These are phyloP conservation scores for Ophiostoma sp. DNA, from an alignment of 2,329 filamentous ascomycete genomes.

Conservation along the genomic window DNA sequence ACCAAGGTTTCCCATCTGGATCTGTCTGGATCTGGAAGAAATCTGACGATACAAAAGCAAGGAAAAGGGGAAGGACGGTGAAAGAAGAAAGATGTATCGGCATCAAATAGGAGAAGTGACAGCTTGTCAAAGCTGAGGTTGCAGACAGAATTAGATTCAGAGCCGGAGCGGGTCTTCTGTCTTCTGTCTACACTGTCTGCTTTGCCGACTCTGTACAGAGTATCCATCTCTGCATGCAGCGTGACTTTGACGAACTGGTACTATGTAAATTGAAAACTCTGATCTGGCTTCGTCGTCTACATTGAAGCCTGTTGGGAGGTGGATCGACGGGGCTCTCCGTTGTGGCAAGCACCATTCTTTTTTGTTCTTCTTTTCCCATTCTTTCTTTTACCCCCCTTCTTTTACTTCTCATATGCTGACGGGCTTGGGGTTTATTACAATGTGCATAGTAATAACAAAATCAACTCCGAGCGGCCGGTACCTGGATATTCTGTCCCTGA, in stretches of 20 bases:
- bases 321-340: not conserved
- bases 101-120: conserved; percentile 8
- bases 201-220: too few relatives aligned
- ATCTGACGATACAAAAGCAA: not conserved
- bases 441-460: not conserved
- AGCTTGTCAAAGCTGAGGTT: not conserved
- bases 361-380: too few relatives aligned
- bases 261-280: not conserved
- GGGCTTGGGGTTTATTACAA: not conserved
- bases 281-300: not conserved
- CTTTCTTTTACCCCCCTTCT: too few relatives aligned
- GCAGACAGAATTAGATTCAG: not conserved
- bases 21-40: not conserved
- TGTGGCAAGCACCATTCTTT: not conserved
- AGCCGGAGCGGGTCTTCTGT: not conserved
- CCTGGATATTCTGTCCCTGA: not conserved
- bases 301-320: not conserved
- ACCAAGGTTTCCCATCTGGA: not conserved
- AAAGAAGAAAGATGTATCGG: not conserved
- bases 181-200: too few relatives aligned
- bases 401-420: too few relatives aligned
- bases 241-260: not conserved
- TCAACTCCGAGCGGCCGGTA: conserved; percentile 4
- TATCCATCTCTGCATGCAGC: not conserved
- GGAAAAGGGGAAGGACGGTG: not conserved